Base-by-base conservation (phyloP, 306 rosid genomes). In the Acmispon strigosus region DNA sequence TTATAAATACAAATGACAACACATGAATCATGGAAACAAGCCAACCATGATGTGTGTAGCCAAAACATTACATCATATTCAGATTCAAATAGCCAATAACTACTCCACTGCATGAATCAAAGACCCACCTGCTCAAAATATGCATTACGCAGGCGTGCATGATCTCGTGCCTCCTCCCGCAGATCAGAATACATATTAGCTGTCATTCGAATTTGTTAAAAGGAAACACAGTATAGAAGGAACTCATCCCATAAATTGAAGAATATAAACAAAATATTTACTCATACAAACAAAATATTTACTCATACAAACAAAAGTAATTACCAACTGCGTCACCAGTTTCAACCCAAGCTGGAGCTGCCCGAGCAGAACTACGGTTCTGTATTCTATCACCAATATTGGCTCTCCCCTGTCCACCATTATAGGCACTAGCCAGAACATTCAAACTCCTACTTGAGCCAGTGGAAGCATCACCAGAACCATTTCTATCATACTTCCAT, bases 151-250 rank as follows among this genome's bases (percentile, higher is more conserved):
- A 93, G 42, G 41, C 94, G 97, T 66, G 98, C 98, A 83, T 93
- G 98, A 80, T 87, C 98, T 29, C 97, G 94, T 67, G 98, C 98
- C 87, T 90, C 98, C 84, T 87, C 98, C 78, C 97, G 89, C 79
- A 87, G 79, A 78, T 93, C 96, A 75, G 98, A 84, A 83, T 90
- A 93, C 92, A 93, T 85, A 82, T 81, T 85, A 53, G 87, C 98
- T 93, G 98, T 72, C 86, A 90, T 78, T 78, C 84, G 81, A 81
- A 73, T 27, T 69, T 69, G 79, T 87, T 76, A 88, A 79, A 32
- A 80, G 80, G 70, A 84, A 58, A 75, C 69, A 79, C 10, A 47
- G 78, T 42, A 75, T 53, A 75, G 65, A 78, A 81, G 60, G 54
- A 53, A 66, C 56, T 42, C 34, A 17, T 48, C 64, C 75, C 65